Evolutionary conservation across 352 stramenopile genomes (phyloP).

Genomic region (Globisporangium abappressorium): DNA sequence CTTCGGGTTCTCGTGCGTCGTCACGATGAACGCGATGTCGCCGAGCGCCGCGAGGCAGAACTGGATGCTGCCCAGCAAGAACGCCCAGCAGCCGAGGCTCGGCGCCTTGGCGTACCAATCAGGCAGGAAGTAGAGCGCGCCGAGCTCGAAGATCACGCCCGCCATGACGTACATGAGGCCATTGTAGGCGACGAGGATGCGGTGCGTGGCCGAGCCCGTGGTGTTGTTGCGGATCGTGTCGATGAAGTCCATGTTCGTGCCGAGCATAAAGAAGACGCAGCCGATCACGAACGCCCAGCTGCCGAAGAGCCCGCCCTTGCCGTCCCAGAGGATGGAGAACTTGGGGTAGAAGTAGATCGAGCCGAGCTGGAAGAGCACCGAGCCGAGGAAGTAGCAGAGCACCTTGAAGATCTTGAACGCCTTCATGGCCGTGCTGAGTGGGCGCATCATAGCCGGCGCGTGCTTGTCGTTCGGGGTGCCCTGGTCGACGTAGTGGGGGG

Average conservation of each 20-base stretch:
- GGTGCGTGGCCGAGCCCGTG: slow-evolving; percentile 41
- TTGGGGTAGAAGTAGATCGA: slow-evolving; percentile 84
- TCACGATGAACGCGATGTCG: slow-evolving; percentile 63
- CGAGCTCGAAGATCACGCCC: slow-evolving; percentile 68
- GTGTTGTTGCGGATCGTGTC: slow-evolving; percentile 62
- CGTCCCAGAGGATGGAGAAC: slow-evolving; percentile 56
- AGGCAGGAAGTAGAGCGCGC: slow-evolving; percentile 77
- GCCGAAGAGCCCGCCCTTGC: slow-evolving; percentile 56
- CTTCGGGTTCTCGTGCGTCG: slow-evolving; percentile 53
- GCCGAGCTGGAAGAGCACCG: slow-evolving; percentile 67
- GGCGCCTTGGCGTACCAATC: slow-evolving; percentile 65
- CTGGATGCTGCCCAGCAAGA: slow-evolving; percentile 65
- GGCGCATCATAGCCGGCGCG: slow-evolving; percentile 11
- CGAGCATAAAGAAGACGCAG: slow-evolving; percentile 64
- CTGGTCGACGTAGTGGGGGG: slow-evolving; percentile 27
- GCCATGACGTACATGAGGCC: slow-evolving; percentile 64
- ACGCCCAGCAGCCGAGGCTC: slow-evolving; percentile 69
- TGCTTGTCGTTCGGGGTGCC: slow-evolving; percentile 24
- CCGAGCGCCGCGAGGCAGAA: slow-evolving; percentile 59
- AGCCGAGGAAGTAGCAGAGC: slow-evolving; percentile 56
- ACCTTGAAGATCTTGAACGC: slow-evolving; percentile 51
- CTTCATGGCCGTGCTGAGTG: slow-evolving; percentile 36
- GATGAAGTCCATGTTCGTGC: slow-evolving; percentile 73
- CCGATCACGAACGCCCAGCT: slow-evolving; percentile 72
- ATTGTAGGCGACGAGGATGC: slow-evolving; percentile 60